Evolutionary conservation across 2,329 filamentous ascomycete genomes (phyloP).

Genomic region (Claviceps sp.): DNA sequence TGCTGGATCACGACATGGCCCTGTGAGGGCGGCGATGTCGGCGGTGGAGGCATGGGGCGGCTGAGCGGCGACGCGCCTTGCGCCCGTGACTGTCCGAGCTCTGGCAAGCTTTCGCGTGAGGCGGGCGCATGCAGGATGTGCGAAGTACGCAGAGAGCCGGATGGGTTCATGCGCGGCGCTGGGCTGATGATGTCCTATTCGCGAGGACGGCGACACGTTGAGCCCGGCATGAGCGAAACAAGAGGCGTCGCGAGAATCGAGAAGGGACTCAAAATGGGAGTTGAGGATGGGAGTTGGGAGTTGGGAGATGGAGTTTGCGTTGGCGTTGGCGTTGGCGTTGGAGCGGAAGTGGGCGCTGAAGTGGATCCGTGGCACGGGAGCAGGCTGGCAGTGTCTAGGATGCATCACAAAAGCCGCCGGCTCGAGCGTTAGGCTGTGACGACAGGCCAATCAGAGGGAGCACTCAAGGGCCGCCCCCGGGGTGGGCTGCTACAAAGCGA

Average conservation of each 20-base stretch:
- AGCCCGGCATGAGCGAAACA: conserved; percentile 2
- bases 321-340: neutral
- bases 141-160: conserved; percentile 16
- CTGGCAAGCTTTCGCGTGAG: conserved; percentile 17
- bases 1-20: conserved; percentile 12
- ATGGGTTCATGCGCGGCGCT: conserved; percentile 2
- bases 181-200: conserved; percentile 4
- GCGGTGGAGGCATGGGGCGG: conserved; percentile 32
- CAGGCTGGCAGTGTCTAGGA: conserved; percentile 14
- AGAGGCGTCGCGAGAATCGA: conserved; percentile 2
- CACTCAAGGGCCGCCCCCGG: too few relatives aligned
- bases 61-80: conserved; percentile 32
- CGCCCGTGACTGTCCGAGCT: conserved; percentile 26
- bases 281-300: neutral
- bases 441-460: too few relatives aligned
- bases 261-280: neutral
- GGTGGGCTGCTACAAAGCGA: too few relatives aligned
- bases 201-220: conserved; percentile 5
- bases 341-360: neutral
- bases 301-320: neutral
- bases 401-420: conserved; percentile 15
- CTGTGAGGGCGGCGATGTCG: conserved; percentile 28
- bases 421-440: neutral
- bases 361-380: conserved; percentile 7
- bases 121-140: conserved; percentile 22